A percentile compares a stretch with the other conserved stretches of the same genome.
phyloP scores from a whole-genome alignment of 352 stramenopile genomes.

The Pythium aquatile region DNA sequence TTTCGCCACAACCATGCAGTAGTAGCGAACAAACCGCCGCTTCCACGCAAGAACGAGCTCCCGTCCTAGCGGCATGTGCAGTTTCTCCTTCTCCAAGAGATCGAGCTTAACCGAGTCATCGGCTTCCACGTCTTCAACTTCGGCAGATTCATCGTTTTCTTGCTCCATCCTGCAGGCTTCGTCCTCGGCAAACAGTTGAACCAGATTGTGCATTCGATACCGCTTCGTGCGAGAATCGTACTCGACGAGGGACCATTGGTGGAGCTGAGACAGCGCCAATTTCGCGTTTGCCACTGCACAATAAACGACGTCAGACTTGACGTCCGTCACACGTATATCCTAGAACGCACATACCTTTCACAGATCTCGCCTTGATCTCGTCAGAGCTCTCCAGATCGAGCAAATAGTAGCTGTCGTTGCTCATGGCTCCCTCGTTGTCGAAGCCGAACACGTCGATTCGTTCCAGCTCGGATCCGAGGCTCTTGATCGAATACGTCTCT shows the following conservation, averaged over 20 bases:
- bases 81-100: slow-evolving; percentile 20
- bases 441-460: slow-evolving; percentile 72
- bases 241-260: slow-evolving; percentile 83
- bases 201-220: slow-evolving; percentile 83
- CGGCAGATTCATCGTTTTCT: slow-evolving; percentile 26
- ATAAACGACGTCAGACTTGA: not conserved
- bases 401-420: slow-evolving; percentile 73
- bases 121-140: not conserved
- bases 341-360: slow-evolving; percentile 29
- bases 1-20: slow-evolving; percentile 75
- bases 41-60: slow-evolving; percentile 78
- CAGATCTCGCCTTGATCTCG: slow-evolving; percentile 53
- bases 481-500: slow-evolving; percentile 51
- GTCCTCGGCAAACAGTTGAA: slow-evolving; percentile 82
- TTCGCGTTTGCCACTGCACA: slow-evolving; percentile 42
- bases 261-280: slow-evolving; percentile 54
- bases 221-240: slow-evolving; percentile 64
- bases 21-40: slow-evolving; percentile 83
- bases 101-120: slow-evolving; percentile 5
- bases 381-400: slow-evolving; percentile 71
- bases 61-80: slow-evolving; percentile 41
- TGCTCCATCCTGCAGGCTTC: slow-evolving; percentile 62
- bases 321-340: not conserved
- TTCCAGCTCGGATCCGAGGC: slow-evolving; percentile 61
- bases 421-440: slow-evolving; percentile 81